These are phyloP conservation scores for Sphagnum contortum DNA, from an alignment of 225 moss, liverwort and hornwort genomes.

Conservation along the genomic window DNA sequence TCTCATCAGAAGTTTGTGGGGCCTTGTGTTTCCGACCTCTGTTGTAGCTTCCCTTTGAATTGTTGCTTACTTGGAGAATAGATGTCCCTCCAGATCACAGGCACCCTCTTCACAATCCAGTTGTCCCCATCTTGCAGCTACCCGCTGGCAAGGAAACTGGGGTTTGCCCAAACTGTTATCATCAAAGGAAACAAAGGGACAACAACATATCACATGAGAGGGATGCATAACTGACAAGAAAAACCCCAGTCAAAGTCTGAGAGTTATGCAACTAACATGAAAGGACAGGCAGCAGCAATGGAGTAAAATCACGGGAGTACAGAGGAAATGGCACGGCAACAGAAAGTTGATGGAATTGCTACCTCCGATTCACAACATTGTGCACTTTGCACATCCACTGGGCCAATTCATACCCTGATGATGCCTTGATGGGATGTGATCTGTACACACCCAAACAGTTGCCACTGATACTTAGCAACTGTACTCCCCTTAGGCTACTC, in stretches of 20 bases:
- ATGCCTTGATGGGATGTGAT: constrained; percentile 55
- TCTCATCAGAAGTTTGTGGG: no score
- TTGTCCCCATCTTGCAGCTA: constrained; percentile 87
- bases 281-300: no score
- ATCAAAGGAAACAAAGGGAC: not conserved
- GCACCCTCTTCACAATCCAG: constrained; percentile 82
- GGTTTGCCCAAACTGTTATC: constrained; percentile 70
- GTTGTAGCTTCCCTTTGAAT: no score
- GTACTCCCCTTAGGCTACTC: no score
- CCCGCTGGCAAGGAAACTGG: constrained; percentile 78
- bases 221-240: not conserved
- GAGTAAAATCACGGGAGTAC: no score
- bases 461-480: not conserved
- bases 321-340: no score
- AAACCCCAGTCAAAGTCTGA: not conserved
- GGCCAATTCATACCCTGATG: constrained; percentile 39
- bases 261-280: no score
- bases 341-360: constrained; percentile 1
- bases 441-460: constrained; percentile 21
- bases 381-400: constrained; percentile 96
- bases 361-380: constrained; percentile 97
- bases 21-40: no score
- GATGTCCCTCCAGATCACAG: constrained; percentile 81
- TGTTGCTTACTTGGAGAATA: constrained; percentile 19
- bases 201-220: constrained; percentile 2